Conservation (phyloP, 768 basidiomycete genomes). For the Naganishia randhawae region DNA sequence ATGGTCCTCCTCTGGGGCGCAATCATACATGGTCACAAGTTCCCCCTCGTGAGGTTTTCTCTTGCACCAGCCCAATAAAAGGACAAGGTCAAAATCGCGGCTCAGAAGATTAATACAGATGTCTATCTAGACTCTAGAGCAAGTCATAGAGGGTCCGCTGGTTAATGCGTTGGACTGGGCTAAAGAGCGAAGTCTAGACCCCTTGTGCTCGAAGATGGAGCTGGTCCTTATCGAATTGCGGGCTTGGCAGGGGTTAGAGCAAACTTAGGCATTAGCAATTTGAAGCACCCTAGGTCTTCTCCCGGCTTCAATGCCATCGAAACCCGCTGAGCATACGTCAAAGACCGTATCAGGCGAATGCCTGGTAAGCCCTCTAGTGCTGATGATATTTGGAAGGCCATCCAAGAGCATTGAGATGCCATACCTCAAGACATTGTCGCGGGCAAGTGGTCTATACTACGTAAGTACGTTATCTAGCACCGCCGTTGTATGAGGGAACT, state of each 20-base stretch:
- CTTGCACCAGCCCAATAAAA: background rate
- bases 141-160: background rate
- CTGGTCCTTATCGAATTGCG: too few species aligned
- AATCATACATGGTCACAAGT: background rate
- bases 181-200: background rate
- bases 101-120: background rate
- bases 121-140: background rate
- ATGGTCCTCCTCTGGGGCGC: background rate
- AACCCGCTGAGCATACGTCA: background rate
- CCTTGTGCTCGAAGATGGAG: background rate
- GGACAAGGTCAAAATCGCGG: background rate
- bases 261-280: background rate
- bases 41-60: background rate
- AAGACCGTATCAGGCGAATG: too few species aligned
- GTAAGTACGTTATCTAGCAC: too few species aligned
- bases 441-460: too few species aligned
- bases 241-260: background rate
- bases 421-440: too few species aligned
- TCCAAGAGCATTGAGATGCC: too few species aligned
- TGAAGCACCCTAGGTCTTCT: background rate
- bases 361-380: too few species aligned
- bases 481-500: too few species aligned
- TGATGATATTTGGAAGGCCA: too few species aligned
- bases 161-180: too few species aligned
- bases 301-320: background rate